Percentiles rank a stretch among this genome's conserved stretches.
Conservation (phyloP, 129 eudicot genomes). For the Erigeron canadensis region DNA sequence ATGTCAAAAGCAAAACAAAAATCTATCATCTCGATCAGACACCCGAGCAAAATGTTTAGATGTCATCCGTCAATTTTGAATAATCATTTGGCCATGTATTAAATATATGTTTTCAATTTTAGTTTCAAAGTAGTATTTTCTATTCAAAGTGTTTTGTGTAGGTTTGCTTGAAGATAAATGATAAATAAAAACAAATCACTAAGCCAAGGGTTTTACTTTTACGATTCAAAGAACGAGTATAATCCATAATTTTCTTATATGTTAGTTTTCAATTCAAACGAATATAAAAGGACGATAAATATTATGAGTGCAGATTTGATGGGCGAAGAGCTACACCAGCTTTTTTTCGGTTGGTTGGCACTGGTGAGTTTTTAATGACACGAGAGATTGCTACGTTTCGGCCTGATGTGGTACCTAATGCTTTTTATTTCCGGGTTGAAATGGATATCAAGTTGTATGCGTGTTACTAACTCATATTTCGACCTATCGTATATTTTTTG, state of each 20-base stretch:
- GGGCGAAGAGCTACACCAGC: conserved; percentile 34
- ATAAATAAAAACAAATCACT: no score
- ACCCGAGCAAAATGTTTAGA: no score
- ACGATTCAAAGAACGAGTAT: conserved; percentile 39
- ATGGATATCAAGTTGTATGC: conserved; percentile 59
- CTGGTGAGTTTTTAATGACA: conserved; percentile 58
- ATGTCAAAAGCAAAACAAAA: no score
- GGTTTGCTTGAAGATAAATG: no score
- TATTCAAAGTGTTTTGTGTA: no score
- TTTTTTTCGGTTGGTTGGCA: conserved; percentile 63
- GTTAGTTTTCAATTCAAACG: conserved; percentile 49
- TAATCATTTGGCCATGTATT: no score
- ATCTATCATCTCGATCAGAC: no score
- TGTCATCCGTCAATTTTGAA: no score
- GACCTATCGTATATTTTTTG: no score
- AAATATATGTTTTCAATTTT: no score
- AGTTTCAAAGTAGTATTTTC: no score
- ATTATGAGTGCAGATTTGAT: conserved; percentile 58
- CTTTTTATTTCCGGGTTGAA: conserved; percentile 42
- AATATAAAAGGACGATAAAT: conserved; percentile 50
- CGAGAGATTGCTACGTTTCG: conserved; percentile 49
- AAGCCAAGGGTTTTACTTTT: conserved; percentile 70
- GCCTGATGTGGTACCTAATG: conserved; percentile 33
- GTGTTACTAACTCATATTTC: conserved; percentile 46
- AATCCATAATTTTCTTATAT: conserved; percentile 63